Conservation (phyloP, 1,139 yeast species). For the Taphrina flavorubra region DNA sequence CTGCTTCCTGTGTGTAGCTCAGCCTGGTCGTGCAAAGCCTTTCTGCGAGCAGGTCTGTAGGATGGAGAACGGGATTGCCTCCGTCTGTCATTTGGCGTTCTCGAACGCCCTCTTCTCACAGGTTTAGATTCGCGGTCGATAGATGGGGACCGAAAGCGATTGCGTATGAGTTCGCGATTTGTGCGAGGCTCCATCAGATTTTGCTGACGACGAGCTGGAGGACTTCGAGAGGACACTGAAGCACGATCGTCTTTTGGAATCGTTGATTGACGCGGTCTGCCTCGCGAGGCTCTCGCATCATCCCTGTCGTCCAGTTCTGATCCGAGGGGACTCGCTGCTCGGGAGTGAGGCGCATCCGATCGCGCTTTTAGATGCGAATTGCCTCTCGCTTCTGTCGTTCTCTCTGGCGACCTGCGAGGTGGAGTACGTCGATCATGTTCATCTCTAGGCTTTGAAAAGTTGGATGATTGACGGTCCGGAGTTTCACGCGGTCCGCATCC, state of each 20-base stretch:
- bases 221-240: too few species aligned
- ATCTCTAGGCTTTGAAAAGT: too few species aligned
- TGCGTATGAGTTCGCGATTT: neutral
- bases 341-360: too few species aligned
- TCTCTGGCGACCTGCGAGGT: too few species aligned
- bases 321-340: neutral
- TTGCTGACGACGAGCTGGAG: neutral
- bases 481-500: neutral
- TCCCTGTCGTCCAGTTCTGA: neutral
- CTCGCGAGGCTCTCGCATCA: neutral
- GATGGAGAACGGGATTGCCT: neutral
- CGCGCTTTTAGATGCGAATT: too few species aligned
- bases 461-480: neutral
- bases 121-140: neutral
- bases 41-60: neutral
- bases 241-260: too few species aligned
- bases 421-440: too few species aligned
- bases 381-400: too few species aligned
- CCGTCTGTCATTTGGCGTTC: neutral
- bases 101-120: neutral
- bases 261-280: neutral
- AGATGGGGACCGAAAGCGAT: constrained; percentile 6
- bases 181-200: neutral
- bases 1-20: neutral
- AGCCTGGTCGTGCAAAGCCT: constrained; percentile 5